Base-by-base conservation (phyloP, 495 filamentous ascomycete genomes). In the Pyrenula aspistea region DNA sequence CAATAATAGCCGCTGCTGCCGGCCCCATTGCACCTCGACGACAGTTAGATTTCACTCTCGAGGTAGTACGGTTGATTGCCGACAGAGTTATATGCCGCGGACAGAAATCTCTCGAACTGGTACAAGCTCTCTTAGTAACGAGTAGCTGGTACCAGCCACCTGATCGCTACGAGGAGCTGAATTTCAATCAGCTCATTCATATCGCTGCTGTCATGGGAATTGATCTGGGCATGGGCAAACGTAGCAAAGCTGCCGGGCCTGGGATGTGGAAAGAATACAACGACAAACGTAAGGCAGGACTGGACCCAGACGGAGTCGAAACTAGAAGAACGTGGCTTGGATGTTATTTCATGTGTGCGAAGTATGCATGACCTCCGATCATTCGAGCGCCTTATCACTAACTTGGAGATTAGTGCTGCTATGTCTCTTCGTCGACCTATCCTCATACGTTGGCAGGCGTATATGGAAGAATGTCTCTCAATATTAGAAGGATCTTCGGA, bases 161-260 rank as follows among this genome's bases (percentile, higher is more conserved):
- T 1, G 85, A 91, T 55, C 77, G 85, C 55, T 86, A 83, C 53
- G 89, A 95, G 57, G 88, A 96, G 69, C 77, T 93, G 60, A 94
- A 93, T 63, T 95, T 92, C 65, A 94, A 94, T 67, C 88, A 92
- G 68, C 74, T 94, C 55, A 83, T 88, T 23, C 88, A 96, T 62
- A 79, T 91, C 54, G 88, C 90, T 4, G 86, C 88, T 25, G 74
- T 87, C 42, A 86, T 96, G 82, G 88, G 83, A 12, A 83, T 96
- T 61, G 93, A 98, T 64, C 77, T 96, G 48, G 91, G 91, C 0
- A 77, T 97, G 25, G 84, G 88, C 8, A 78, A 77, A 53, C 67
- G 66, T 8, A 59, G 62, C 1, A 60, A 47, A 53, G 36, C 51
- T 54, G 52, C 57, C 60, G 12, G 65, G 64, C 24, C 58, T 57